Base-by-base conservation (phyloP, 1,284 basidiomycete genomes). In the Fistulinella staudtii region DNA sequence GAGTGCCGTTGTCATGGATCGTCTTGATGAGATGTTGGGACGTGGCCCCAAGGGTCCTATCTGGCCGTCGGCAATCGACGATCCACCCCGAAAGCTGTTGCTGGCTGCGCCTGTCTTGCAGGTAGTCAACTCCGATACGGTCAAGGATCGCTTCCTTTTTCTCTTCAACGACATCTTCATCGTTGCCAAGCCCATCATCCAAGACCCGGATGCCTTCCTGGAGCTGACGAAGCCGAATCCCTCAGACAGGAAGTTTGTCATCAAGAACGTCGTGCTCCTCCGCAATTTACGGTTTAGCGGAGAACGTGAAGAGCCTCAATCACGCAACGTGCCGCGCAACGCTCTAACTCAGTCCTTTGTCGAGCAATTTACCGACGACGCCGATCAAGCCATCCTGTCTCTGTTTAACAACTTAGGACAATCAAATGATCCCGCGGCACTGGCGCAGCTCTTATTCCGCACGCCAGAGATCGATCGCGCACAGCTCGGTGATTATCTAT, bases 81-180 rank as follows among this genome's bases (percentile, higher is more conserved):
- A 90, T 52, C 91, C 93, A 43, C 91, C 93, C 15, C 77, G 95
- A 33, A 91, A 87, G 61, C 70, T 98, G 20, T 68, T 96, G 14
- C 71, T 93, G 30, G 85, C 87, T 3, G 86, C 88, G 5, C 88
- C 93, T 2, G 89, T 96, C 13, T 73, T 97, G 14, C 95, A 99
- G 67, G 91, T 98, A 6, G 92, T 93, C 57, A 93, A 93, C 67
- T 76, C 84, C 27, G 89, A 93, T 57, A 94, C 89, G 1, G 89
- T 96, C 66, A 98, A 99, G 65, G 93, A 98, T 61, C 85, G 95
- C 8, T 94, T 92, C 71, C 75, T 99, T 11, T 94, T 98, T 70
- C 74, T 99, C 18, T 99, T 99, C 75, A 90, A 75, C 61, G 96
- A 99, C 63, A 77, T 98, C 37, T 76, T 99, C 35, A 80, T 99